A percentile compares a stretch with the other conserved stretches of the same genome.
Conservation (phyloP, 2,329 filamentous ascomycete genomes). For the Botrytis fabae region DNA sequence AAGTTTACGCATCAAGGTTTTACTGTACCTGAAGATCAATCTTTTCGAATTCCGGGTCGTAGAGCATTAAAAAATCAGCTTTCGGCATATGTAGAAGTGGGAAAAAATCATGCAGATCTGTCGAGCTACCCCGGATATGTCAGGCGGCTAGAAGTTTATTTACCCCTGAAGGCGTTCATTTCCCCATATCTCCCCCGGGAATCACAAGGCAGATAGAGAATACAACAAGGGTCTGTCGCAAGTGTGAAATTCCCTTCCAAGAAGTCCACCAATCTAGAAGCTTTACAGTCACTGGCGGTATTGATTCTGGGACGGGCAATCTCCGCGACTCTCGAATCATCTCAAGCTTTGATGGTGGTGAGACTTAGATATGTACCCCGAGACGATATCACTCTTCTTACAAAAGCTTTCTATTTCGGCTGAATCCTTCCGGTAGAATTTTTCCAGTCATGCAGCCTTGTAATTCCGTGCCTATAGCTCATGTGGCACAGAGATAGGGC, state of each 20-base stretch:
- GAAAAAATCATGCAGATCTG: not conserved
- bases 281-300: no score
- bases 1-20: not conserved
- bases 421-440: not conserved
- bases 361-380: not conserved
- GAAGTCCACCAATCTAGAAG: not conserved
- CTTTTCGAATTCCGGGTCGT: not conserved
- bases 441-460: not conserved
- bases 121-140: not conserved
- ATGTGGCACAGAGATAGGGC: not conserved
- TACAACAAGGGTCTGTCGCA: not conserved
- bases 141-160: not conserved
- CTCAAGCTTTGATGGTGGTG: not conserved
- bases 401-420: not conserved
- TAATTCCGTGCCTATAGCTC: not conserved
- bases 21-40: not conserved
- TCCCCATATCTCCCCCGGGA: not conserved
- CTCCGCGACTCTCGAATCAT: not conserved
- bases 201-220: not conserved
- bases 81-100: not conserved
- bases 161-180: not conserved
- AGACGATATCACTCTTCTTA: not conserved
- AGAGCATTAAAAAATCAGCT: not conserved
- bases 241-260: not conserved
- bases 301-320: not conserved